Evolutionary conservation across 352 stramenopile genomes (phyloP).

Genomic region (Phytophthora uliginosa): DNA sequence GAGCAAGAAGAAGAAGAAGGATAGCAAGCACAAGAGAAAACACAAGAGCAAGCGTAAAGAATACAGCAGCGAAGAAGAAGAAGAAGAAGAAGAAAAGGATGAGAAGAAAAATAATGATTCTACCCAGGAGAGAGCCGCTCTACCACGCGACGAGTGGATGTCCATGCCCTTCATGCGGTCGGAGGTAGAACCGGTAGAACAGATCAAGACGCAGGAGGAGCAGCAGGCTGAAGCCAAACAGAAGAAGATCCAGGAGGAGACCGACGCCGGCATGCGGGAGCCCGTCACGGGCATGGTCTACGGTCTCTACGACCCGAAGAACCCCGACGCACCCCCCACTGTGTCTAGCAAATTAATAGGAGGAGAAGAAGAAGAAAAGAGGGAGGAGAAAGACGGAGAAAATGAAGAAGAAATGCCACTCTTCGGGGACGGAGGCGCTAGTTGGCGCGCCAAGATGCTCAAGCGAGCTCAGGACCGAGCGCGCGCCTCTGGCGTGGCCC

Average conservation of each 20-base stretch:
- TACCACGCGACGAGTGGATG: slow-evolving; percentile 87
- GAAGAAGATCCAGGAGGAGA: slow-evolving; percentile 78
- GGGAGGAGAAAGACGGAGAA: slow-evolving; percentile 12
- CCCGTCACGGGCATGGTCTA: slow-evolving; percentile 86
- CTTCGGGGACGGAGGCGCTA: slow-evolving; percentile 81
- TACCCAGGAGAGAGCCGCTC: slow-evolving; percentile 6
- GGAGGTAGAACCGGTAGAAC: slow-evolving; percentile 24
- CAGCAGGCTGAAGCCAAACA: slow-evolving; percentile 54
- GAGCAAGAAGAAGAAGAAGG: slow-evolving; percentile 46
- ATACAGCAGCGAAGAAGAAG: slow-evolving; percentile 22
- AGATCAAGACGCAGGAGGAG: slow-evolving; percentile 54
- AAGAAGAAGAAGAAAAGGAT: slow-evolving; percentile 16
- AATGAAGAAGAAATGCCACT: slow-evolving; percentile 34
- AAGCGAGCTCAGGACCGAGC: slow-evolving; percentile 75
- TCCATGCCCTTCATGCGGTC: slow-evolving; percentile 71
- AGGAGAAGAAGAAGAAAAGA: slow-evolving; percentile 13
- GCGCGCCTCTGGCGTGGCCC: slow-evolving; percentile 50
- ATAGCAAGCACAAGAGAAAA: slow-evolving; percentile 48
- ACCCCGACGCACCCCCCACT: slow-evolving; percentile 53
- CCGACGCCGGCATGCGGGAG: slow-evolving; percentile 77
- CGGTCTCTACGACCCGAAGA: slow-evolving; percentile 85
- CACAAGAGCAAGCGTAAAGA: slow-evolving; percentile 35
- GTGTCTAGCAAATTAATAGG: slow-evolving; percentile 34
- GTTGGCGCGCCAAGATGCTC: slow-evolving; percentile 89
- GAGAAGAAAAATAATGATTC: background rate